phyloP scores from a whole-genome alignment of 1,139 yeast species.

The Saccharomyces hybrid region DNA sequence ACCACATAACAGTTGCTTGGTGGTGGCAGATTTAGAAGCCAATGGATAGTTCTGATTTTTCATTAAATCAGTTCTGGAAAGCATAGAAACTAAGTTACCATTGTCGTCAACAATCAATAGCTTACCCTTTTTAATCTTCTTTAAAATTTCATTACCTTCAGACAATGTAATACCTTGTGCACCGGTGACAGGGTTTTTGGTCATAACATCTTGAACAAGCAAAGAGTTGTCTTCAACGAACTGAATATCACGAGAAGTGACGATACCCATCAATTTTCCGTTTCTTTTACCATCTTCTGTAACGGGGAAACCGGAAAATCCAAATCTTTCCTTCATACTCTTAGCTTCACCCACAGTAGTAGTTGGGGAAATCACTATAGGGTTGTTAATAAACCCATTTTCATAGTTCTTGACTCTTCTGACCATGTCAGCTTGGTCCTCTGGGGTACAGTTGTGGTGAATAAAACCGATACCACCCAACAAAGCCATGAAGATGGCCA shows the following conservation, averaged over 20 bases:
- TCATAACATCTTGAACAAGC: conserved; percentile 74
- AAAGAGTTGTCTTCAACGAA: conserved; percentile 71
- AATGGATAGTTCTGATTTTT: conserved; percentile 90
- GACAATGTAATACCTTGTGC: conserved; percentile 68
- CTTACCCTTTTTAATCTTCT: conserved; percentile 95
- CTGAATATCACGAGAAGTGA: conserved; percentile 95
- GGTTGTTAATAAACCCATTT: conserved; percentile 94
- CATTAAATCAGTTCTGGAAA: conserved; percentile 94
- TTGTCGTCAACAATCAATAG: conserved; percentile 80
- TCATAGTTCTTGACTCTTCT: conserved; percentile 92
- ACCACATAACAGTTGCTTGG: conserved; percentile 96
- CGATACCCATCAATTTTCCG: conserved; percentile 87
- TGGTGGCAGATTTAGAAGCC: conserved; percentile 86
- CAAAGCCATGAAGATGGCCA: conserved; percentile 98
- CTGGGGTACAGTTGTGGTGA: conserved; percentile 94
- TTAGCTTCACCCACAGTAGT: conserved; percentile 77
- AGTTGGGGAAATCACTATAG: conserved; percentile 73
- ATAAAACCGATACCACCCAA: conserved; percentile 98
- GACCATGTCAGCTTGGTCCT: conserved; percentile 98
- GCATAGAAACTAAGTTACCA: conserved; percentile 75
- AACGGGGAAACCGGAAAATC: conserved; percentile 97
- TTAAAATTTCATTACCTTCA: conserved; percentile 85
- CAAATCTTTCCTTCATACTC: conserved; percentile 59
- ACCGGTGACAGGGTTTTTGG: conserved; percentile 80
- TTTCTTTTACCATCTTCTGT: conserved; percentile 89